Evolutionary conservation across 805 yeast genomes (phyloP).

Genomic region (Ogataea nakhonphanomensis): DNA sequence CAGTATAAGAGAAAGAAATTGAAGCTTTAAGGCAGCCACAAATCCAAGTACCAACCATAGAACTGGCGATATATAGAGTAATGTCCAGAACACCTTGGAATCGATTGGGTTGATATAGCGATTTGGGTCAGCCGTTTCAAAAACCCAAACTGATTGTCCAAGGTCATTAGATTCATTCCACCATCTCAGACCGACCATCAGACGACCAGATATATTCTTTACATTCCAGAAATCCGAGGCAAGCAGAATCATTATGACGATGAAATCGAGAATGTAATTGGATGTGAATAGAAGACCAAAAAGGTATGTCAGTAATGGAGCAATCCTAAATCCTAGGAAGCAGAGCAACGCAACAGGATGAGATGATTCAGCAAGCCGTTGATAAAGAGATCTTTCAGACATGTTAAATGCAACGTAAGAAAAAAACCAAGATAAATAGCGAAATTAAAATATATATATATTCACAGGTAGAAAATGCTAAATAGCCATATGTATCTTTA

Average conservation of each 20-base stretch:
- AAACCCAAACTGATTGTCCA: constrained; percentile 80
- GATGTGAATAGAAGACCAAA: constrained; percentile 69
- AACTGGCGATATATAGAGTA: constrained; percentile 71
- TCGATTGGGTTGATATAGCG: constrained; percentile 85
- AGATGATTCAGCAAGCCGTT: constrained; percentile 61
- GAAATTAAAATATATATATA: constrained; percentile 1
- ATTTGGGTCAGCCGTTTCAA: constrained; percentile 75
- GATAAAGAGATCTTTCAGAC: constrained; percentile 35
- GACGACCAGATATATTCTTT: constrained; percentile 86
- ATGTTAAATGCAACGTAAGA: constrained; percentile 6
- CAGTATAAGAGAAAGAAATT: constrained; percentile 62
- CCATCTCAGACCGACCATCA: constrained; percentile 91
- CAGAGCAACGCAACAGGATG: constrained; percentile 77
- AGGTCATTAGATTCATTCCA: constrained; percentile 80
- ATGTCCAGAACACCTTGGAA: constrained; percentile 82
- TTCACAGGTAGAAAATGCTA: neutral
- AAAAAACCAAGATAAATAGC: constrained; percentile 3
- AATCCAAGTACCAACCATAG: constrained; percentile 74
- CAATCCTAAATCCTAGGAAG: constrained; percentile 58
- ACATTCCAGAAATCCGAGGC: constrained; percentile 94
- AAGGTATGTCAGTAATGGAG: constrained; percentile 63
- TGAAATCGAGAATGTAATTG: constrained; percentile 72
- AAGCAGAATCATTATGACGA: constrained; percentile 66
- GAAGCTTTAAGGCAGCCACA: constrained; percentile 73
- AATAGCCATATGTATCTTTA: constrained; percentile 15